Percentiles rank a stretch among this genome's conserved stretches.
phyloP scores from a whole-genome alignment of 2,329 filamentous ascomycete genomes.

The Sporothrix humicola region DNA sequence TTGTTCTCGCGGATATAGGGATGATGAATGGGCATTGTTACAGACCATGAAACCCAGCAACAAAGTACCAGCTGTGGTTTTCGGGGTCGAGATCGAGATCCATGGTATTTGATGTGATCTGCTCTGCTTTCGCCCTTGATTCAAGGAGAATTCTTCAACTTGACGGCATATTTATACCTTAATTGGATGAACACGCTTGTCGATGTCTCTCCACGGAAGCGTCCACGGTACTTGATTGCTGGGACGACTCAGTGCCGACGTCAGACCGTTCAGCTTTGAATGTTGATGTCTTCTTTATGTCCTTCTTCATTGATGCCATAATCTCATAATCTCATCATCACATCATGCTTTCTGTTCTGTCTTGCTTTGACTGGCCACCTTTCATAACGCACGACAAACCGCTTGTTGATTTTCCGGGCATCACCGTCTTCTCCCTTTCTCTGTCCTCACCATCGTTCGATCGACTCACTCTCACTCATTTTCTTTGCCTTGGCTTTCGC shows the following conservation, averaged over 20 bases:
- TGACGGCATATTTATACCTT: not conserved
- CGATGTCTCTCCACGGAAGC: not conserved
- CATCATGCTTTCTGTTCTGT: not conserved
- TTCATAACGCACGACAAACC: not conserved
- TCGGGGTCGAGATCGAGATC: not conserved
- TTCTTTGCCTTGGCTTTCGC: not conserved
- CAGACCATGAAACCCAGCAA: conserved; percentile 5
- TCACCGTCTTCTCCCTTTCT: not conserved
- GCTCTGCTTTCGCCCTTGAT: not conserved
- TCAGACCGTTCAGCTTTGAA: not conserved
- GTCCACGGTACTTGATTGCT: not conserved
- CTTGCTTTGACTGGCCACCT: not conserved
- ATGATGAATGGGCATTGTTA: conserved; percentile 13
- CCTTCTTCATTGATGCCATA: not conserved
- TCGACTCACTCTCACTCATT: conserved; percentile 15
- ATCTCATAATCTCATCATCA: not conserved
- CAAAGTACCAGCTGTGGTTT: not conserved
- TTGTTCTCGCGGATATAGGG: not conserved
- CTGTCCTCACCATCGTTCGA: not conserved
- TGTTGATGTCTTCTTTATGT: not conserved
- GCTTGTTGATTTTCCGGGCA: conserved; percentile 24
- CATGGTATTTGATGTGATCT: not conserved
- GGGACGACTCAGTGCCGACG: not conserved
- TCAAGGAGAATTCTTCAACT: not conserved
- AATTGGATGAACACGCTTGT: not conserved